Percentiles rank a stretch among this genome's conserved stretches.
phyloP scores from a whole-genome alignment of 257 asterid genomes.

The Petunia secreta region DNA sequence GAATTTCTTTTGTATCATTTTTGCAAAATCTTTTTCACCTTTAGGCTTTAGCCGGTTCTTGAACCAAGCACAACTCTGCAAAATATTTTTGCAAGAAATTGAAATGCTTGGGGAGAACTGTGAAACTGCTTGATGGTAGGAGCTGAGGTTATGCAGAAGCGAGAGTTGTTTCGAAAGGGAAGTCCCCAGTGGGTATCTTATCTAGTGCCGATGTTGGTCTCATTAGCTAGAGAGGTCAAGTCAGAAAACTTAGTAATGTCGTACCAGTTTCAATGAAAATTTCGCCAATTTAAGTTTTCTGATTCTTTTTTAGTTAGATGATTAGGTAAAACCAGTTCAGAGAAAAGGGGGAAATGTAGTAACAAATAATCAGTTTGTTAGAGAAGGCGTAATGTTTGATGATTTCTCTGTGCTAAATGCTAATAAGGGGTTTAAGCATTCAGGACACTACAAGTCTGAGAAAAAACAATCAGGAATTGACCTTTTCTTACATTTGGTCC shows the following conservation, averaged over 20 bases:
- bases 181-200: not conserved
- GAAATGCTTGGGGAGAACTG: not conserved
- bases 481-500: not conserved
- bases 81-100: not conserved
- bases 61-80: too few species aligned
- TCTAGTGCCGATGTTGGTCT: not conserved
- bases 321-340: conserved; percentile 1
- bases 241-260: not conserved
- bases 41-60: too few species aligned
- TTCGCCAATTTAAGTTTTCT: not conserved
- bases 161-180: conserved; percentile 1
- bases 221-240: not conserved
- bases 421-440: conserved; percentile 5
- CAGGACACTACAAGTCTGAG: not conserved
- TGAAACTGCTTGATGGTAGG: conserved; percentile 13
- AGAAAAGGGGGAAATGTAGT: not conserved
- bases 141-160: conserved; percentile 5
- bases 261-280: not conserved
- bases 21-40: too few species aligned
- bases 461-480: not conserved
- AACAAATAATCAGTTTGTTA: not conserved
- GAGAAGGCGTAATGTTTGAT: not conserved
- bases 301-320: not conserved
- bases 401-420: not conserved
- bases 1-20: too few species aligned